A percentile compares a stretch with the other conserved stretches of the same genome.
phyloP scores from a whole-genome alignment of 2,329 filamentous ascomycete genomes.

The Aspergillus novoparasiticus region DNA sequence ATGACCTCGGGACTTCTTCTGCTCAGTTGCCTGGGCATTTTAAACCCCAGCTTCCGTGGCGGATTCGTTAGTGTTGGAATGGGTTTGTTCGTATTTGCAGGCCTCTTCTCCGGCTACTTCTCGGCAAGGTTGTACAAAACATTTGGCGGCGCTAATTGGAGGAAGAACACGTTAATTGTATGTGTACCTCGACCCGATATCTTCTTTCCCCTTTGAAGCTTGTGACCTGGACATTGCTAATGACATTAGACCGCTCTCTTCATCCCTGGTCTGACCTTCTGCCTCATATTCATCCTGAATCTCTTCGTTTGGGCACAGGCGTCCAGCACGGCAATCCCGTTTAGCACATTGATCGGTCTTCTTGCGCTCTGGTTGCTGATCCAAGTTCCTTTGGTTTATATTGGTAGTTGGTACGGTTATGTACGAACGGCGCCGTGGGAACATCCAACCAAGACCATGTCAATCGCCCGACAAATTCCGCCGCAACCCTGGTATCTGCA shows the following conservation, averaged over 20 bases:
- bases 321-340: constrained; percentile 83
- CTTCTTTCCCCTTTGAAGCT: not conserved
- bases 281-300: constrained; percentile 76
- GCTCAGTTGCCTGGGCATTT: constrained; percentile 72
- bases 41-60: constrained; percentile 88
- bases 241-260: constrained; percentile 65
- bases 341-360: constrained; percentile 74
- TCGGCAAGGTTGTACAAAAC: constrained; percentile 81
- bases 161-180: constrained; percentile 71
- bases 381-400: constrained; percentile 81
- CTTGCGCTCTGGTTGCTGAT: constrained; percentile 80
- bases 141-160: constrained; percentile 74
- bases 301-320: constrained; percentile 90
- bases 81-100: constrained; percentile 80
- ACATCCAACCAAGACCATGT: constrained; percentile 77
- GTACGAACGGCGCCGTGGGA: constrained; percentile 69
- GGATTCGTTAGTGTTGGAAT: constrained; percentile 84
- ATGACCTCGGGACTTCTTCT: constrained; percentile 74
- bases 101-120: constrained; percentile 84
- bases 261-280: constrained; percentile 77
- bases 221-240: constrained; percentile 18
- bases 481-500: constrained; percentile 74
- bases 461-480: constrained; percentile 73
- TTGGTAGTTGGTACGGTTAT: constrained; percentile 77
- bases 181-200: constrained; percentile 20